These are phyloP conservation scores for Panus rudis DNA, from an alignment of 768 basidiomycete genomes.

Conservation along the genomic window DNA sequence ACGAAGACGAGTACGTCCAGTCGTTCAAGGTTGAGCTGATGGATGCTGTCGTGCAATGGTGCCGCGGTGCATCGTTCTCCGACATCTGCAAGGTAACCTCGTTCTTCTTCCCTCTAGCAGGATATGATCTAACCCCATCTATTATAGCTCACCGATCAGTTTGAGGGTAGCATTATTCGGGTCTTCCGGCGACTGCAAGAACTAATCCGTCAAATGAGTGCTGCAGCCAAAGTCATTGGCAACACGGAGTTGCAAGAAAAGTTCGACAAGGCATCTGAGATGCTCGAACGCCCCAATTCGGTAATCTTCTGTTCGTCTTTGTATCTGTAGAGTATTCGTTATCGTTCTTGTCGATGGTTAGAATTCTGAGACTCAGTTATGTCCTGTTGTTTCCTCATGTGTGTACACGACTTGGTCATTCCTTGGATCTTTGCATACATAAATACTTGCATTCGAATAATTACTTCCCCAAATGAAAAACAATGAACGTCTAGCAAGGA, in stretches of 20 bases:
- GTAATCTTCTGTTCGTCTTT: conserved; percentile 88
- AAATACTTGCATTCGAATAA: neutral
- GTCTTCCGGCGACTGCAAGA: conserved; percentile 94
- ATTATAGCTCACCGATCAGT: conserved; percentile 86
- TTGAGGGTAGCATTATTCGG: conserved; percentile 94
- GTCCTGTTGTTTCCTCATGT: no score
- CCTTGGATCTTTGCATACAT: no score
- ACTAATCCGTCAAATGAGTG: conserved; percentile 91
- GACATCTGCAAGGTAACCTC: conserved; percentile 87
- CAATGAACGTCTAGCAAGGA: no score
- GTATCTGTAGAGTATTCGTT: conserved; percentile 46
- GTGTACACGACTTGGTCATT: no score
- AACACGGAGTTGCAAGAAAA: conserved; percentile 91
- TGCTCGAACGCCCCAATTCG: conserved; percentile 90
- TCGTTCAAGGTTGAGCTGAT: conserved; percentile 99
- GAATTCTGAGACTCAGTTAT: no score
- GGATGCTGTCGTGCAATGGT: conserved; percentile 98
- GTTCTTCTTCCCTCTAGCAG: neutral
- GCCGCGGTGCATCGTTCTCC: conserved; percentile 92
- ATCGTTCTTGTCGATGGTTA: neutral
- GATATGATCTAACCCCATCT: neutral
- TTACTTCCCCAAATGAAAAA: conserved; percentile 2
- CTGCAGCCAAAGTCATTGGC: conserved; percentile 94
- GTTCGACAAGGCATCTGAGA: conserved; percentile 85
- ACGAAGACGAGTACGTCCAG: conserved; percentile 91